A percentile compares a stretch with the other conserved stretches of the same genome.
Evolutionary conservation across 2,329 filamentous ascomycete genomes (phyloP).

Genomic region (Juglanconis sp.): DNA sequence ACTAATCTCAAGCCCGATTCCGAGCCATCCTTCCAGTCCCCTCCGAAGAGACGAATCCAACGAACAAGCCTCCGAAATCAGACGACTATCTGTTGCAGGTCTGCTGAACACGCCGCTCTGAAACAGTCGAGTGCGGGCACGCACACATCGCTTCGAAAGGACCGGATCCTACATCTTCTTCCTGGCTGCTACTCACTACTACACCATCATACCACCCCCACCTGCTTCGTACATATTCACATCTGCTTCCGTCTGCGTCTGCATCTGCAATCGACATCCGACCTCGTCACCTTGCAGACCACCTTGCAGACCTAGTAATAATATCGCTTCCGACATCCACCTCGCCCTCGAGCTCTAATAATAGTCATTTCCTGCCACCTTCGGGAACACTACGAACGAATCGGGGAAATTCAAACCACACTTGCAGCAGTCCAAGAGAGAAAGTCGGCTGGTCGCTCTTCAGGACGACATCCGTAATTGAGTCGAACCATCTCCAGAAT

Average conservation of each 20-base stretch:
- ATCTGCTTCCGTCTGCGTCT: constrained; percentile 5
- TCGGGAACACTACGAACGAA: not conserved
- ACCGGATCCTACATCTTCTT: not conserved
- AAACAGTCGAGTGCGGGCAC: constrained; percentile 11
- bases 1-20: not conserved
- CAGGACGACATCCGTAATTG: not conserved
- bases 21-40: constrained; percentile 8
- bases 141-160: not conserved
- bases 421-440: not conserved
- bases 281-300: constrained; percentile 4
- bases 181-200: not conserved
- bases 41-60: not conserved
- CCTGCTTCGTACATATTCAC: not conserved
- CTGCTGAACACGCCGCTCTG: constrained; percentile 4
- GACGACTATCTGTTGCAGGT: constrained; percentile 5
- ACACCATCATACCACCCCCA: not conserved
- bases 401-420: not conserved
- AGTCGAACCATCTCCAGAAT: not conserved
- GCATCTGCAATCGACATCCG: constrained; percentile 8
- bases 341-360: not conserved
- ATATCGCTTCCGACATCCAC: not conserved
- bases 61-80: constrained; percentile 8
- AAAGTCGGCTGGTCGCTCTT: not conserved
- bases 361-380: not conserved
- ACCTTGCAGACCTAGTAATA: not conserved